phyloP scores from a whole-genome alignment of 208 protist species.

The Crithidia fasciculata region DNA sequence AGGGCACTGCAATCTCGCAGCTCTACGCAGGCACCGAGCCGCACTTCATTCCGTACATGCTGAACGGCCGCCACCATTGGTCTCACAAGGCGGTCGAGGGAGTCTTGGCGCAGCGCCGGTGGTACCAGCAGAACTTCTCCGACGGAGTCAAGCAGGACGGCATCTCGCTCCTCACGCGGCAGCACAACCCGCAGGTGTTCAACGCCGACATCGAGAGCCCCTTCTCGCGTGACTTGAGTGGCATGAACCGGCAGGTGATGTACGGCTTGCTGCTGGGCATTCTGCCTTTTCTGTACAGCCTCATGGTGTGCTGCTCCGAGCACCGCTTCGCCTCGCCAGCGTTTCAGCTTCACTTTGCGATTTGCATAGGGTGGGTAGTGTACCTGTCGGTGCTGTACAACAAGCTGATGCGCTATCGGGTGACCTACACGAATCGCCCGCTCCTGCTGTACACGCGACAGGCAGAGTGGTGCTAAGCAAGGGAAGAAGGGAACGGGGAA shows the following conservation, averaged over 20 bases:
- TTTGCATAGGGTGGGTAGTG: slow-evolving; percentile 42
- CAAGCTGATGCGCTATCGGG: slow-evolving; percentile 54
- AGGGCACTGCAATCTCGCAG: slow-evolving; percentile 72
- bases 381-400: slow-evolving; percentile 50
- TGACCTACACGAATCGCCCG: slow-evolving; percentile 75
- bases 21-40: slow-evolving; percentile 76
- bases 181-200: slow-evolving; percentile 66
- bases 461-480: slow-evolving; percentile 27
- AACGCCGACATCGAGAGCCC: slow-evolving; percentile 65
- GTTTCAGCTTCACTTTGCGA: slow-evolving; percentile 33
- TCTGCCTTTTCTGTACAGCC: slow-evolving; percentile 43
- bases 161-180: slow-evolving; percentile 72
- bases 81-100: slow-evolving; percentile 24
- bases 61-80: slow-evolving; percentile 29
- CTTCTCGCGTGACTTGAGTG: slow-evolving; percentile 69
- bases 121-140: slow-evolving; percentile 81
- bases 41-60: slow-evolving; percentile 72
- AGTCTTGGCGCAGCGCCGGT: slow-evolving; percentile 62
- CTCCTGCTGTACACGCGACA: slow-evolving; percentile 47
- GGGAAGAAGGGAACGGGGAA: no score
- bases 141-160: slow-evolving; percentile 85
- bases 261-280: slow-evolving; percentile 50
- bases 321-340: slow-evolving; percentile 23
- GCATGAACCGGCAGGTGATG: slow-evolving; percentile 64
- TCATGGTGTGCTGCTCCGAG: slow-evolving; percentile 33